Conservation (phyloP, 2,329 filamentous ascomycete species). For the Aspergillus felis region DNA sequence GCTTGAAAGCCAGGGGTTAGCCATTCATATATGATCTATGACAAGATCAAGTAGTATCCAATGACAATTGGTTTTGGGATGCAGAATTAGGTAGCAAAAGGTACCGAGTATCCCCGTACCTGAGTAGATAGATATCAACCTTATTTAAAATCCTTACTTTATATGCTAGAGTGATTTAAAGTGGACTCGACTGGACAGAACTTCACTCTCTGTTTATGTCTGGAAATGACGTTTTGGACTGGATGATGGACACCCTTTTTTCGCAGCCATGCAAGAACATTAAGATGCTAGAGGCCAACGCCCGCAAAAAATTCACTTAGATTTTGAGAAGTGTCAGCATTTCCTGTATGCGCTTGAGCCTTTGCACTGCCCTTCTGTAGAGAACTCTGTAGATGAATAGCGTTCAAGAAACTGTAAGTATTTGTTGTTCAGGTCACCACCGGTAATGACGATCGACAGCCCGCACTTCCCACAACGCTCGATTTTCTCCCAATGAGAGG, state of each 20-base stretch:
- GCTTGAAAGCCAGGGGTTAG: neutral
- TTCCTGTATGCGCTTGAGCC: neutral
- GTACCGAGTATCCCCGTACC: neutral
- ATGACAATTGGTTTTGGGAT: neutral
- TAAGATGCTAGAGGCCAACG: neutral
- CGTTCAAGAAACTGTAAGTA: neutral
- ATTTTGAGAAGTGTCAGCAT: neutral
- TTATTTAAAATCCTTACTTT: neutral
- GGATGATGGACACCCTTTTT: neutral
- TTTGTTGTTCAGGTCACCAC: neutral
- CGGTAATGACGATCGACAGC: slow-evolving; percentile 8
- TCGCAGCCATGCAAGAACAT: neutral
- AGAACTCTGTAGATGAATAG: too few species aligned
- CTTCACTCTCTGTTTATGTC: neutral
- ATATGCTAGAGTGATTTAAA: neutral
- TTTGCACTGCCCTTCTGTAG: neutral
- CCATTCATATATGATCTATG: neutral
- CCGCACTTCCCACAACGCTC: neutral
- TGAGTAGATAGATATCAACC: neutral
- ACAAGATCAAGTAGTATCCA: neutral
- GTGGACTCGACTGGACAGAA: neutral
- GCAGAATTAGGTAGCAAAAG: too few species aligned
- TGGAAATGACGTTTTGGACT: neutral
- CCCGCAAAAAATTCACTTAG: neutral
- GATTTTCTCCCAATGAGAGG: slow-evolving; percentile 4